Percentiles rank a stretch among this genome's conserved stretches.
These are phyloP conservation scores for Colletotrichum zoysiae DNA, from an alignment of 2,329 filamentous ascomycete species.

Conservation along the genomic window DNA sequence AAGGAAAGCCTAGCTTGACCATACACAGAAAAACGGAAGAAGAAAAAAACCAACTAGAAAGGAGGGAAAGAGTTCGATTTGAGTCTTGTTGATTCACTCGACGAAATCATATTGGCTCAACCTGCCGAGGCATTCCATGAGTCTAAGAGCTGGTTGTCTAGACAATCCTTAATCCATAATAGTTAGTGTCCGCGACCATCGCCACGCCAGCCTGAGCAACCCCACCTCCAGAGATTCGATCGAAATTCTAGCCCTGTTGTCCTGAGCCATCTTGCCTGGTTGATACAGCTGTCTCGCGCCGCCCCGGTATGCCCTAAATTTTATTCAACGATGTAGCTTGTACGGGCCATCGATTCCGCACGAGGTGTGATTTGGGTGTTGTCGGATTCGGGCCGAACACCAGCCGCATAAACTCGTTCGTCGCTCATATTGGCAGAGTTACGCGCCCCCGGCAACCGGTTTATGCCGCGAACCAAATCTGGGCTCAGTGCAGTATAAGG, in stretches of 20 bases:
- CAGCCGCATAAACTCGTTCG: neutral
- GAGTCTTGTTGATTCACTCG: neutral
- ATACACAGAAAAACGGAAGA: no score
- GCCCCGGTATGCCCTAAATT: no score
- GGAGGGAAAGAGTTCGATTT: neutral
- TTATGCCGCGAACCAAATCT: slow-evolving; percentile 1
- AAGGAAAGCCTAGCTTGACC: neutral
- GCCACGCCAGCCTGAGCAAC: slow-evolving; percentile 9
- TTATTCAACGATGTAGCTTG: no score
- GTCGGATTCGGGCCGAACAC: neutral
- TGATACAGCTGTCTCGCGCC: neutral
- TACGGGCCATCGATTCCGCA: neutral
- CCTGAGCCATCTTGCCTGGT: neutral
- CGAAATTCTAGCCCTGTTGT: slow-evolving; percentile 24
- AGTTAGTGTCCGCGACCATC: slow-evolving; percentile 11
- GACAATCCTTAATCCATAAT: slow-evolving; percentile 1
- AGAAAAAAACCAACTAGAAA: neutral
- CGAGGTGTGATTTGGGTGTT: neutral
- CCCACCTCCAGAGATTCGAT: slow-evolving; percentile 18
- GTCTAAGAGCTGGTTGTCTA: neutral
- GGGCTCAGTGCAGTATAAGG: slow-evolving; percentile 12
- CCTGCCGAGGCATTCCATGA: neutral
- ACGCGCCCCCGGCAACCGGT: neutral
- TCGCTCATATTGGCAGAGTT: slow-evolving; percentile 20
- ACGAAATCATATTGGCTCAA: neutral